phyloP scores from a whole-genome alignment of 768 basidiomycete species.

The Rubroboletus pulcherrimus region DNA sequence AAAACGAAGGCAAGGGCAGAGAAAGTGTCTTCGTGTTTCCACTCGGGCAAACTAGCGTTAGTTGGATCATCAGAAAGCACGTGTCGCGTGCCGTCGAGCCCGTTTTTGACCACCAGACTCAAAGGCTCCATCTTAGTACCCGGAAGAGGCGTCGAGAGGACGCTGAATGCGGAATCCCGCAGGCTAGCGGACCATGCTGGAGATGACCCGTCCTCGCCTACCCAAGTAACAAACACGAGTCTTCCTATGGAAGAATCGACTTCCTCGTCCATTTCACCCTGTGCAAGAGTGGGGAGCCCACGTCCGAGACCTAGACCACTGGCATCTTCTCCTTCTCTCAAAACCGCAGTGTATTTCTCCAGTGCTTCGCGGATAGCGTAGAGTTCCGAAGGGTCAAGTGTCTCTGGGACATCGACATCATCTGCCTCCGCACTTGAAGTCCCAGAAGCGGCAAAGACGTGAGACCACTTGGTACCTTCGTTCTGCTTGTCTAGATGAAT shows the following conservation, averaged over 20 bases:
- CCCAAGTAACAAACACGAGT: slow-evolving; percentile 62
- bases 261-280: slow-evolving; percentile 91
- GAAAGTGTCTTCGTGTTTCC: slow-evolving; percentile 81
- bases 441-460: slow-evolving; percentile 66
- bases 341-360: slow-evolving; percentile 77
- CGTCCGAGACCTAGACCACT: slow-evolving; percentile 61
- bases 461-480: slow-evolving; percentile 81
- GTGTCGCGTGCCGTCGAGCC: slow-evolving; percentile 70
- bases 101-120: slow-evolving; percentile 60
- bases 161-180: slow-evolving; percentile 37
- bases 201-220: slow-evolving; percentile 46
- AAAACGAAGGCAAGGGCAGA: slow-evolving; percentile 91
- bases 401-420: slow-evolving; percentile 78
- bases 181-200: slow-evolving; percentile 41
- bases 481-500: slow-evolving; percentile 85
- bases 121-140: slow-evolving; percentile 38
- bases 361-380: slow-evolving; percentile 74
- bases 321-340: slow-evolving; percentile 54
- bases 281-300: slow-evolving; percentile 74
- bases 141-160: slow-evolving; percentile 74
- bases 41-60: slow-evolving; percentile 34
- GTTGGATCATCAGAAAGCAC: slow-evolving; percentile 34
- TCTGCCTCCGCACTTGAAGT: slow-evolving; percentile 32
- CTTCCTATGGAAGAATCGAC: slow-evolving; percentile 75
- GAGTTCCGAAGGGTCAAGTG: slow-evolving; percentile 81